These are phyloP conservation scores for Fraxinus anomala DNA, from an alignment of 257 asterid genomes.

Conservation along the genomic window DNA sequence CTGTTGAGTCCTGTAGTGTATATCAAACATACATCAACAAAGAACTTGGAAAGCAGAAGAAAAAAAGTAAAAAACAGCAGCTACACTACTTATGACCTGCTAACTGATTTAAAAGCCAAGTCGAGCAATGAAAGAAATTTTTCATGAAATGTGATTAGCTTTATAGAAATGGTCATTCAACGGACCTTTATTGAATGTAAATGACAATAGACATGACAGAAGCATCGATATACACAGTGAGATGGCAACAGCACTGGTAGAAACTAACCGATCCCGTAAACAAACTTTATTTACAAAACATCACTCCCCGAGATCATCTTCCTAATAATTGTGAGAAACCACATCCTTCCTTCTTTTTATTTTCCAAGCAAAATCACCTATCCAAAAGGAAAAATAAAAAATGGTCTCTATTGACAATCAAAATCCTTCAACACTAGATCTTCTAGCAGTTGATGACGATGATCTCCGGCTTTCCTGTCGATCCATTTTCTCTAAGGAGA, in stretches of 20 bases:
- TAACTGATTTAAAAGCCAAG: neutral
- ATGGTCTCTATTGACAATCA: conserved; percentile 57
- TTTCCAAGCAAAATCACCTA: conserved; percentile 42
- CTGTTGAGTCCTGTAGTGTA: neutral
- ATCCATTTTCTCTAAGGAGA: conserved; percentile 56
- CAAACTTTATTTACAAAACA: neutral
- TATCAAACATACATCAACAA: neutral
- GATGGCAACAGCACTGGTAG: neutral
- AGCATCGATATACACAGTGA: neutral
- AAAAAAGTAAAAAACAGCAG: neutral
- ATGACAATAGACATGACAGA: neutral
- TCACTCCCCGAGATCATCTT: neutral
- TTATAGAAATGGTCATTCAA: neutral
- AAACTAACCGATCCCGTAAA: neutral
- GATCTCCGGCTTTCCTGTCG: conserved; percentile 62
- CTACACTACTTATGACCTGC: neutral
- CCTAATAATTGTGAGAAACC: neutral
- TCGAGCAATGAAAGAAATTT: neutral
- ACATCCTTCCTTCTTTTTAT: conserved; percentile 32
- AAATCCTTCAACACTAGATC: conserved; percentile 74
- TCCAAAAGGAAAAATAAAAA: conserved; percentile 24
- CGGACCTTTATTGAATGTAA: neutral
- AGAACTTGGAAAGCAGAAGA: neutral
- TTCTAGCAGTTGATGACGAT: conserved; percentile 51
- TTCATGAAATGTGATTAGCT: neutral